Conservation (phyloP, 1,139 yeast species). For the Debaryomycetaceae sp. region DNA sequence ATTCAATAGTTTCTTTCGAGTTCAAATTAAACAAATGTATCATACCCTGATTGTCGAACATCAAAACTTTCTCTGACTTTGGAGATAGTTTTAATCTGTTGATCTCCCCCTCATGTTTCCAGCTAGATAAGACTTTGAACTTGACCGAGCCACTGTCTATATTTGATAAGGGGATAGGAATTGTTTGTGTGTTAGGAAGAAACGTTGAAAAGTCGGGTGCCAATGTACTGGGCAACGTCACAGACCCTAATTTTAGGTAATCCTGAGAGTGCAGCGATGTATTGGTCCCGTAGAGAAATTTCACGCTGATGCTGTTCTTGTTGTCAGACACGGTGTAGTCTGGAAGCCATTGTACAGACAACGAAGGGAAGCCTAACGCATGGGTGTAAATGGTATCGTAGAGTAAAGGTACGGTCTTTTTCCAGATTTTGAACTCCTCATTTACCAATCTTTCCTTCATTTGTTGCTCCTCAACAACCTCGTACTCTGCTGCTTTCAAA, state of each 20-base stretch:
- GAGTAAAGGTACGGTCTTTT: slow-evolving; percentile 85
- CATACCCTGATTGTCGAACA: slow-evolving; percentile 51
- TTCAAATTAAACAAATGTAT: slow-evolving; percentile 39
- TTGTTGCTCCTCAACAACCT: slow-evolving; percentile 43
- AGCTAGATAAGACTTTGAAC: slow-evolving; percentile 36
- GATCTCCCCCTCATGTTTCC: slow-evolving; percentile 56
- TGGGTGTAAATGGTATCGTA: slow-evolving; percentile 75
- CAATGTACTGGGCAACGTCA: slow-evolving; percentile 51
- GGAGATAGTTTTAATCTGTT: slow-evolving; percentile 42
- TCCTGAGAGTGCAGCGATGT: slow-evolving; percentile 38
- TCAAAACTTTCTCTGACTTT: slow-evolving; percentile 36
- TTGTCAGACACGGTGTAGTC: slow-evolving; percentile 30
- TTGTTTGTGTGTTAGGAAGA: slow-evolving; percentile 15
- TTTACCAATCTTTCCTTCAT: slow-evolving; percentile 49
- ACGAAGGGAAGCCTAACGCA: slow-evolving; percentile 61
- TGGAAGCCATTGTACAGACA: slow-evolving; percentile 50
- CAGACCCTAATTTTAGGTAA: slow-evolving; percentile 42
- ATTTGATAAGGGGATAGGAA: slow-evolving; percentile 23
- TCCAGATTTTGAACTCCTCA: slow-evolving; percentile 90
- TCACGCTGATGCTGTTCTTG: slow-evolving; percentile 33
- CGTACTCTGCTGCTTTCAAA: slow-evolving; percentile 24
- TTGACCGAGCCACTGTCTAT: slow-evolving; percentile 13
- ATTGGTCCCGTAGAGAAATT: slow-evolving; percentile 50
- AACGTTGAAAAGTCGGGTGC: slow-evolving; percentile 30
- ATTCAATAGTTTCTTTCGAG: slow-evolving; percentile 26